Conservation (phyloP, 805 yeast species). For the Ogataea henricii region DNA sequence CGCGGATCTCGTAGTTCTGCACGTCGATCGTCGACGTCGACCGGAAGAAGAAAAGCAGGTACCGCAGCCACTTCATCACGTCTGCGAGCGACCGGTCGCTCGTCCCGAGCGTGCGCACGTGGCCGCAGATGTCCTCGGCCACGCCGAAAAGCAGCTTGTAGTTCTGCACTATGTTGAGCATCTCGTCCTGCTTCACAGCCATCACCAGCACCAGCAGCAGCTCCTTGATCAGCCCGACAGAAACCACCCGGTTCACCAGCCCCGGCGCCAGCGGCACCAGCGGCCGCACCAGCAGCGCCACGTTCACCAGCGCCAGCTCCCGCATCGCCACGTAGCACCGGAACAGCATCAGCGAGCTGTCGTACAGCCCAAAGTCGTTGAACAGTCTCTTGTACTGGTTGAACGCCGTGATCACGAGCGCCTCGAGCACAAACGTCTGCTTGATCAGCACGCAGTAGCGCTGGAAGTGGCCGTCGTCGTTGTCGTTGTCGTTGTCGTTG, state of each 20-base stretch:
- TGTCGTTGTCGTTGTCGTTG: too few relatives aligned
- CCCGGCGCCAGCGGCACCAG: too few relatives aligned
- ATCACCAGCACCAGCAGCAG: slow-evolving; percentile 29
- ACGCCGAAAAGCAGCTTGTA: slow-evolving; percentile 29
- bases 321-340: slow-evolving; percentile 30
- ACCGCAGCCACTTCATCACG: slow-evolving; percentile 34
- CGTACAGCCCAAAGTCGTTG: slow-evolving; percentile 30
- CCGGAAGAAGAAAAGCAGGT: slow-evolving; percentile 41
- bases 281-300: slow-evolving; percentile 24
- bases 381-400: slow-evolving; percentile 28
- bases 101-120: slow-evolving; percentile 11
- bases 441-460: slow-evolving; percentile 24
- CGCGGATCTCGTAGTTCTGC: slow-evolving; percentile 46
- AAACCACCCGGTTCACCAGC: slow-evolving; percentile 23
- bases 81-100: slow-evolving; percentile 25
- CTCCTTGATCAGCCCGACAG: slow-evolving; percentile 29
- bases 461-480: slow-evolving; percentile 14
- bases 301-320: slow-evolving; percentile 26
- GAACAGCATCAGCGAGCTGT: slow-evolving; percentile 26
- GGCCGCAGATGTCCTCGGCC: slow-evolving; percentile 26
- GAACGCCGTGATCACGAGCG: slow-evolving; percentile 30
- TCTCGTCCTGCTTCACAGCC: slow-evolving; percentile 34
- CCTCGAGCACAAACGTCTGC: slow-evolving; percentile 28
- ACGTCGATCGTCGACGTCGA: slow-evolving; percentile 52
- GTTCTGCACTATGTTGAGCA: slow-evolving; percentile 30